Evolutionary conservation across 352 stramenopile species (phyloP).

Genomic region (Phytophthora litchii): DNA sequence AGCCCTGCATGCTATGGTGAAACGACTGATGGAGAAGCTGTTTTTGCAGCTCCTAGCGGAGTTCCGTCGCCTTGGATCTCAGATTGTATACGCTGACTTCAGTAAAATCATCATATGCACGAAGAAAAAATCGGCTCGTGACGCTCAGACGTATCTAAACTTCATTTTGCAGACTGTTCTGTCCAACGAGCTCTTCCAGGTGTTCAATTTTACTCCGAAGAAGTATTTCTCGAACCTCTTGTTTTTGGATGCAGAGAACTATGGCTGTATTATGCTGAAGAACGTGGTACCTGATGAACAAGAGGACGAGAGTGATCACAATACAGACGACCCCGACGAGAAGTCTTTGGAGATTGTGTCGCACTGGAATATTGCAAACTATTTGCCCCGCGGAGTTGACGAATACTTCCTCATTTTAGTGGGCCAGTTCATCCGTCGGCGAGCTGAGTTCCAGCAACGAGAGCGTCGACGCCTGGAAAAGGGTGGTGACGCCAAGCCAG

Average conservation of each 20-base stretch:
- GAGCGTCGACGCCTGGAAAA: conserved; percentile 30
- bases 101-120: conserved; percentile 77
- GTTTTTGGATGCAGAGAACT: conserved; percentile 97
- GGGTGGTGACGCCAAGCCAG: conserved; percentile 18
- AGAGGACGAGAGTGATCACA: conserved; percentile 29
- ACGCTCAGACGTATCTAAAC: conserved; percentile 93
- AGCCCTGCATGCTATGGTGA: conserved; percentile 93
- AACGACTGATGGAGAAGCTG: conserved; percentile 96
- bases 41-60: conserved; percentile 93
- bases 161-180: conserved; percentile 95
- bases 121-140: conserved; percentile 70
- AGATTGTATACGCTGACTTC: conserved; percentile 93
- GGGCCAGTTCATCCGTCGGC: conserved; percentile 84
- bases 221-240: conserved; percentile 93
- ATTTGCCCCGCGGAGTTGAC: conserved; percentile 82
- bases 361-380: conserved; percentile 90
- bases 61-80: conserved; percentile 93
- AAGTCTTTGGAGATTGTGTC: conserved; percentile 72
- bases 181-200: conserved; percentile 83
- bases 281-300: conserved; percentile 33
- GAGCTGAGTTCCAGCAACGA: conserved; percentile 62
- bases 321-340: conserved; percentile 29
- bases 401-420: conserved; percentile 92
- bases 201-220: conserved; percentile 72
- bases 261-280: conserved; percentile 90